phyloP scores from a whole-genome alignment of 176 grass and related monocot species.

The Bonia amplexicaulis region DNA sequence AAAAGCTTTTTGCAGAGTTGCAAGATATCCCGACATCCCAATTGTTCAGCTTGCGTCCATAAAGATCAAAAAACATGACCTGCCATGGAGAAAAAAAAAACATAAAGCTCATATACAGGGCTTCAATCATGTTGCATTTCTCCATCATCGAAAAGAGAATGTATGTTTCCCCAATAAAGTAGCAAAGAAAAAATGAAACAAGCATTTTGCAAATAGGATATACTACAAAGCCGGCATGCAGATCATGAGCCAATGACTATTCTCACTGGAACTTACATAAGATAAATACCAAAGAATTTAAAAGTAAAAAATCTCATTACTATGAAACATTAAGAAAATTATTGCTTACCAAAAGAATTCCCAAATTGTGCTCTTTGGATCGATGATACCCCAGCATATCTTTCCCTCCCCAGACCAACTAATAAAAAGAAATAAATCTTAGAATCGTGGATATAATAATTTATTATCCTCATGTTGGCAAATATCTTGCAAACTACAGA shows the following conservation, averaged over 20 bases:
- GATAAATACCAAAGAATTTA: neutral
- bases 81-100: constrained; percentile 29
- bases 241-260: neutral
- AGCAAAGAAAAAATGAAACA: constrained; percentile 1
- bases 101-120: constrained; percentile 10
- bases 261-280: neutral
- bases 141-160: constrained; percentile 2
- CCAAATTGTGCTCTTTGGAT: constrained; percentile 81
- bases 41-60: constrained; percentile 87
- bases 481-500: neutral
- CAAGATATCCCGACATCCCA: constrained; percentile 81
- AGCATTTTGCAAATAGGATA: neutral
- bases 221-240: neutral
- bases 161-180: neutral
- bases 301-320: neutral
- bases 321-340: constrained; percentile 17
- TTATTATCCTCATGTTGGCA: neutral
- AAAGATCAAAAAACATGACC: constrained; percentile 95
- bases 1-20: constrained; percentile 66
- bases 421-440: constrained; percentile 18
- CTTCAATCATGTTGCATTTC: neutral
- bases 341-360: constrained; percentile 86
- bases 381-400: constrained; percentile 41
- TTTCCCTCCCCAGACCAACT: constrained; percentile 78
- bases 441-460: neutral